A percentile compares a stretch with the other conserved stretches of the same genome.
Conservation (phyloP, 331 rosid species). For the Acacia pycnantha region DNA sequence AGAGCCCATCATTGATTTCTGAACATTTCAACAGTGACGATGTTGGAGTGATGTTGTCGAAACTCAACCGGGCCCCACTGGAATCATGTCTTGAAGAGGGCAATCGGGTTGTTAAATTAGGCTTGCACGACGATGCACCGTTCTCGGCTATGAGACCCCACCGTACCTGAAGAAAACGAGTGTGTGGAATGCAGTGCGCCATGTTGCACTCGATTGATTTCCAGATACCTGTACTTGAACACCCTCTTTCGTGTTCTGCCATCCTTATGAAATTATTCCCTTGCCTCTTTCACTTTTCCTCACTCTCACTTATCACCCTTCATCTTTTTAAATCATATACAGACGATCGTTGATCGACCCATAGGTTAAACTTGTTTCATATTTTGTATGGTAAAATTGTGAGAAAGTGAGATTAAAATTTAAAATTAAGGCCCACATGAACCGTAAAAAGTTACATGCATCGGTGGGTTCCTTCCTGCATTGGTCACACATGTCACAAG, state of each 20-base stretch:
- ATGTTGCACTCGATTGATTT: neutral
- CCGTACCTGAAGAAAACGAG: neutral
- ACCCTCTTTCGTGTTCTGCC: constrained; percentile 21
- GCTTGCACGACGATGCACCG: neutral
- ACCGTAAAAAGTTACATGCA: neutral
- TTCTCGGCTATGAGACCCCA: neutral
- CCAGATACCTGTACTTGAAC: neutral
- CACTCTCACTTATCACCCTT: neutral
- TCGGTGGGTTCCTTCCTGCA: neutral
- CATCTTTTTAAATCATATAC: neutral
- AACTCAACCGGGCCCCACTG: constrained; percentile 11
- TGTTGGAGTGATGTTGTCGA: neutral
- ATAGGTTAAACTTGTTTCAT: neutral
- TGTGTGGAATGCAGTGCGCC: neutral
- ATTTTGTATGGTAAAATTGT: neutral
- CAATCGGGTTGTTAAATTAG: constrained; percentile 19
- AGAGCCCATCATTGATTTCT: constrained; percentile 78
- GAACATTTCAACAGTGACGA: neutral
- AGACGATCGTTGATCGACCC: neutral
- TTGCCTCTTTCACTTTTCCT: constrained; percentile 6
- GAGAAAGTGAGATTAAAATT: neutral
- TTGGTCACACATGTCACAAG: neutral
- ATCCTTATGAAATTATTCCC: neutral
- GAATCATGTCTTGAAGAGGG: neutral
- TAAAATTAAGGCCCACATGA: constrained; percentile 5